Evolutionary conservation across 371 early-diverging fungal genomes (phyloP), one percentile per base, ranked within the genome.

Genomic region (Choanephora cucurbitarum): DNA sequence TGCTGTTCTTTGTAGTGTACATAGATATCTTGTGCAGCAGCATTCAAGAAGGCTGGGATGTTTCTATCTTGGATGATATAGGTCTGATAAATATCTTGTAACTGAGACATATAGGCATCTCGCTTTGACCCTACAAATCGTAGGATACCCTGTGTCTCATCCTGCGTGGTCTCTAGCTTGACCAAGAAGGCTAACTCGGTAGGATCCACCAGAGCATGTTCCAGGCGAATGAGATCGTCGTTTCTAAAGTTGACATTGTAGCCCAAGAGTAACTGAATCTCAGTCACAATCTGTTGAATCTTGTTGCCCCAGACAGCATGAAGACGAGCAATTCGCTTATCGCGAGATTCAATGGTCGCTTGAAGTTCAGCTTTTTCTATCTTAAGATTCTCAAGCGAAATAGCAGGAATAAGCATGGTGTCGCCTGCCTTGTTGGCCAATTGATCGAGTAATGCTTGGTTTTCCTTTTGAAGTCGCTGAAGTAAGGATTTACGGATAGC

Each of bases 21-120:
- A 33, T 56, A 55, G 1, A 87, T 66, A 44, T 84, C 82, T 52
- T 88, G 59, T 1, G 91, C 89, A 6, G 87, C 83, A 15, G 82
- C 75, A 44, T 90, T 88, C 66, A 94, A 60, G 66, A 94, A 91
- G 1, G 85, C 91, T 9, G 93, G 91, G 42, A 91, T 88, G 44
- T 84, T 83, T 10, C 82, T 79, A 10, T 78, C 69, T 55, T 86
- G 78, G 41, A 77, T 72, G 8, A 94, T 76, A 75, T 86, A 91
- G 23, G 74, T 77, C 23, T 81, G 69, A 47, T 89, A 82, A 31
- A 75, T 62, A 52, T 75, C 76, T 42, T 77, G 58, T 18, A 90
- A 58, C 10, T 76, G 68, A 10, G 72, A 65, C 58, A 84, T 71
- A 46, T 80, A 86, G 17, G 76, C 63, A 42, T 82, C 83, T 54